Evolutionary conservation across 2,329 filamentous ascomycete species (phyloP).

Genomic region (Trichophyton equinum): DNA sequence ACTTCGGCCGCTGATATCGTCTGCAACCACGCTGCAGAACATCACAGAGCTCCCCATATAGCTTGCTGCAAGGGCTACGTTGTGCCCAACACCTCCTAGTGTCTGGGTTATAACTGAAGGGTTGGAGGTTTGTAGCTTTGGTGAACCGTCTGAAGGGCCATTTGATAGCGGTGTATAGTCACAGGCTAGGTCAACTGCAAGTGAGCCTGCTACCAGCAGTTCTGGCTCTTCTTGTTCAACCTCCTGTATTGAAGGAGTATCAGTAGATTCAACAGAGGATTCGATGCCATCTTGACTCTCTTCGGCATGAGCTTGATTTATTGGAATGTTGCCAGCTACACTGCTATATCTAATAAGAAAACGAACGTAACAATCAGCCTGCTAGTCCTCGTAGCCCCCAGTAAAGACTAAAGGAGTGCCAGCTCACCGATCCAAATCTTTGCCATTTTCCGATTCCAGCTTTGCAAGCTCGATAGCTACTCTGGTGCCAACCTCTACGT

Average conservation of each 20-base stretch:
- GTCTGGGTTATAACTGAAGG: constrained; percentile 68
- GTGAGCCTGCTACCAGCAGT: constrained; percentile 78
- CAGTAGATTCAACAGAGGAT: neutral
- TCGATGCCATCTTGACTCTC: neutral
- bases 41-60: constrained; percentile 53
- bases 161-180: constrained; percentile 49
- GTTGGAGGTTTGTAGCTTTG: constrained; percentile 64
- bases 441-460: constrained; percentile 33
- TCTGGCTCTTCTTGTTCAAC: constrained; percentile 34
- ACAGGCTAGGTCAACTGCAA: constrained; percentile 79
- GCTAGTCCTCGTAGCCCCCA: constrained; percentile 11
- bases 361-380: constrained; percentile 23
- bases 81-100: constrained; percentile 82
- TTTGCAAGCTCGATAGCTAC: constrained; percentile 51
- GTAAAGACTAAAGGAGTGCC: constrained; percentile 13
- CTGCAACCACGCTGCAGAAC: constrained; percentile 68
- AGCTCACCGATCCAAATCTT: constrained; percentile 29
- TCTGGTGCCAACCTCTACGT: constrained; percentile 52
- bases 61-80: constrained; percentile 75
- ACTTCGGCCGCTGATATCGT: constrained; percentile 64
- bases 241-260: neutral
- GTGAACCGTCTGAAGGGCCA: constrained; percentile 21
- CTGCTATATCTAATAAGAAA: constrained; percentile 14
- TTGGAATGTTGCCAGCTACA: constrained; percentile 13
- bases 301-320: constrained; percentile 10